phyloP scores from a whole-genome alignment of 441 rosid species.

The Erodium texanum region DNA sequence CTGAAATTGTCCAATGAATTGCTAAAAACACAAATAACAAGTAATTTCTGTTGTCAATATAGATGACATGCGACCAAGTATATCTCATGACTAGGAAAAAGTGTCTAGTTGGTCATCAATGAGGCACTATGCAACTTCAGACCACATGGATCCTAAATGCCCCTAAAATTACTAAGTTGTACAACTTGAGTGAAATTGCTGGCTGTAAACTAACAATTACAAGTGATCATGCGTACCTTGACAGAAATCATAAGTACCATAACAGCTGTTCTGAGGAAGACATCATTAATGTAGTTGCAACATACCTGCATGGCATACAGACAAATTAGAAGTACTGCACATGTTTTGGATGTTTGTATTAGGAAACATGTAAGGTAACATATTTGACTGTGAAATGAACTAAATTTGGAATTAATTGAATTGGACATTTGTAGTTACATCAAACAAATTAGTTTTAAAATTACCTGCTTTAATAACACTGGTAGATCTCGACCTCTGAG shows the following conservation, averaged over 20 bases:
- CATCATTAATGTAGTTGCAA: background rate
- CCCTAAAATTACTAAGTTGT: background rate
- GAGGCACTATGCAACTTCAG: background rate
- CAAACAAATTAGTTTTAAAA: background rate
- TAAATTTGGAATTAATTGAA: background rate
- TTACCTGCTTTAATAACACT: background rate
- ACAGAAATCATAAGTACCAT: slow-evolving; percentile 3
- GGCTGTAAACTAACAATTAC: background rate
- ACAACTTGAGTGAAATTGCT: background rate
- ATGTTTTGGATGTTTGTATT: background rate
- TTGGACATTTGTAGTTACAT: background rate
- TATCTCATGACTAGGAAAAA: background rate
- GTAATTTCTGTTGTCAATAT: background rate
- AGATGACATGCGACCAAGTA: too few species aligned
- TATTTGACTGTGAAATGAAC: background rate
- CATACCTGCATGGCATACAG: background rate
- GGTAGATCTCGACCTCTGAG: background rate
- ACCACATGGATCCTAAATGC: background rate
- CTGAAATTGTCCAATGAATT: background rate
- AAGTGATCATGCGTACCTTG: background rate
- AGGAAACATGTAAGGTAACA: background rate
- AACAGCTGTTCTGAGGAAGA: background rate
- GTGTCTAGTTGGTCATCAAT: background rate
- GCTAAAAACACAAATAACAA: background rate
- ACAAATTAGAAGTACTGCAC: background rate